Evolutionary conservation across 768 basidiomycete genomes (phyloP), one percentile per base, ranked within the genome.

Genomic region (Russula sp.): DNA sequence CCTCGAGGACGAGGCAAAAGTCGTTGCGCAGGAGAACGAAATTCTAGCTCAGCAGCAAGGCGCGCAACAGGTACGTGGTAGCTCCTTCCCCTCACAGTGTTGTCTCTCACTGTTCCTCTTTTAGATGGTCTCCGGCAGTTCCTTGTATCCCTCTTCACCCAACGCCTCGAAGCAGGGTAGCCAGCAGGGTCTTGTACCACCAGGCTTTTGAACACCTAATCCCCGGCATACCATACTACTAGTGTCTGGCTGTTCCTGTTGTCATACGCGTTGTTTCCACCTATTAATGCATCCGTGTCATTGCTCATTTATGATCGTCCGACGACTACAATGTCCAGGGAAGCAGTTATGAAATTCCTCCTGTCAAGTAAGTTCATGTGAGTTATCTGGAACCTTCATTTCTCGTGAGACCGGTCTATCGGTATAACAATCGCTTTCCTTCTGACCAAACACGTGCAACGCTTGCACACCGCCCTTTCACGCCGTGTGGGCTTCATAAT

Each of bases 1-100:
- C 63, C 79, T 98, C 68, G 97, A 99, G 75, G 96, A 97, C 75
- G 97, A 99, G 77, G 88, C 91, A 57, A 93, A 94, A 75, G 83
- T 96, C 60, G 87, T 93, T 11, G 86, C 87, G 50, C 94, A 98
- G 75, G 97, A 98, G 75, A 87, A 90, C 75, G 94, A 98, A 75
- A 83, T 92, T 82, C 77, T 90, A 65, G 91, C 91, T 56, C 94
- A 96, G 73, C 92, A 94, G 72, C 88, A 92, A 73, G 94, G 94
- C 47, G 88, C 87, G 13, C 91, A 93, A 73, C 89, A 91, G 83
- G 93, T 90, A 60, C 61, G 59, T 32, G 7, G n/a, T 14, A 1
- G 7, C 35, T 3, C 10, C 1, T 3, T 25, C 16, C 16, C 7
- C 11, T 5, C 35, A 5, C 18, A 20, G 3, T 10, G 25, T 25